Evolutionary conservation across 2,329 filamentous ascomycete genomes (phyloP).

Genomic region (Ilyonectria sp.): DNA sequence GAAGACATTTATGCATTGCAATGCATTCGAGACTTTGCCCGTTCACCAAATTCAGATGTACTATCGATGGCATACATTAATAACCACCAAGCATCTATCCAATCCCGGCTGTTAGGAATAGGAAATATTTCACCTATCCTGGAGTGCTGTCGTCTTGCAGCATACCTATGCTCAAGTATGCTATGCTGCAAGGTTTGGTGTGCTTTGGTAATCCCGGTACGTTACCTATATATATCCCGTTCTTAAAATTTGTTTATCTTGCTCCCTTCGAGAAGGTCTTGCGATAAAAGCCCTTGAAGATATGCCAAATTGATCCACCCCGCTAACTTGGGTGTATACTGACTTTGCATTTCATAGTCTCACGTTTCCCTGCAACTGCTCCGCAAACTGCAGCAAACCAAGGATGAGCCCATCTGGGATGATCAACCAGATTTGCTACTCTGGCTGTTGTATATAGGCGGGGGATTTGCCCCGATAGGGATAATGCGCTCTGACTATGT

Average conservation of each 20-base stretch:
- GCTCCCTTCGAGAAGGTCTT: background rate
- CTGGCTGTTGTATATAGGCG: slow-evolving; percentile 57
- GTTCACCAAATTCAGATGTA: slow-evolving; percentile 34
- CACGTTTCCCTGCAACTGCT: slow-evolving; percentile 53
- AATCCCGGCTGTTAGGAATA: slow-evolving; percentile 54
- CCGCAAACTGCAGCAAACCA: slow-evolving; percentile 48
- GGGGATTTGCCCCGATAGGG: slow-evolving; percentile 53
- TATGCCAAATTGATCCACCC: background rate
- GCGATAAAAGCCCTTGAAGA: no score
- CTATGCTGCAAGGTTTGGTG: slow-evolving; percentile 59
- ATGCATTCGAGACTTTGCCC: slow-evolving; percentile 52
- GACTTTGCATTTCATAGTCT: slow-evolving; percentile 39
- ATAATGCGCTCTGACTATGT: slow-evolving; percentile 50
- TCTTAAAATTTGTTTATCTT: background rate
- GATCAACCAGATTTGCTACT: slow-evolving; percentile 50
- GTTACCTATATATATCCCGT: slow-evolving; percentile 24
- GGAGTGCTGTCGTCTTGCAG: slow-evolving; percentile 56
- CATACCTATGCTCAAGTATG: slow-evolving; percentile 59
- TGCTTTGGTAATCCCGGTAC: slow-evolving; percentile 56
- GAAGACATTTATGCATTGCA: slow-evolving; percentile 58
- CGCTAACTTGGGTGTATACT: background rate
- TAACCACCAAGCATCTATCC: slow-evolving; percentile 59
- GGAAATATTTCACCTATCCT: slow-evolving; percentile 40
- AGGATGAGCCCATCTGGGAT: slow-evolving; percentile 52
- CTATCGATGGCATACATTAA: slow-evolving; percentile 53